These are phyloP conservation scores for Persicaria tinctoria DNA, from an alignment of 148 eudicot species.

Conservation along the genomic window DNA sequence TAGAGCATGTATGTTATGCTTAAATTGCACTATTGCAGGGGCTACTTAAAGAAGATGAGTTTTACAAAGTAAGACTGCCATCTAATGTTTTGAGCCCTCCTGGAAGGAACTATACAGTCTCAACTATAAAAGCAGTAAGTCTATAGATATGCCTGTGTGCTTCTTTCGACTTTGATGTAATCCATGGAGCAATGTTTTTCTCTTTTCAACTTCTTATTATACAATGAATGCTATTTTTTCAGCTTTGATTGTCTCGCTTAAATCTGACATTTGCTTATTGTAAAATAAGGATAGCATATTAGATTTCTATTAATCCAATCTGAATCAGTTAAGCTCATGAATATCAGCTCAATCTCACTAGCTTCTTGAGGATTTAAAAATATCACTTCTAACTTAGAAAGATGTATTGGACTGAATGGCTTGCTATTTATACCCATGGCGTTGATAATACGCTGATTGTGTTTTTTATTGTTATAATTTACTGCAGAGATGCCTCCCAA, in stretches of 20 bases:
- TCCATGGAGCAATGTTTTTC: not conserved
- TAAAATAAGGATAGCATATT: not conserved
- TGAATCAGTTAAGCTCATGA: not conserved
- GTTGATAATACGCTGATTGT: slow-evolving; percentile 3
- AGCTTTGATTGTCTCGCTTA: not conserved
- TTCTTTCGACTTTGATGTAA: not conserved
- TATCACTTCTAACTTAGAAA: not conserved
- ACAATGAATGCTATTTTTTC: not conserved
- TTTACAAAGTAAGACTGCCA: slow-evolving; percentile 76
- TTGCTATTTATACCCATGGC: not conserved
- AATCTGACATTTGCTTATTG: no score
- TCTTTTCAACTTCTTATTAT: not conserved
- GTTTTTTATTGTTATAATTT: not conserved
- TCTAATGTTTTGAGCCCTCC: slow-evolving; percentile 79
- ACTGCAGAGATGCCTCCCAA: slow-evolving; percentile 87
- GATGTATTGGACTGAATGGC: not conserved
- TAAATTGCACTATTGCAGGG: slow-evolving; percentile 28
- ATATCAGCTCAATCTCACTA: not conserved
- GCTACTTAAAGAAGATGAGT: slow-evolving; percentile 65
- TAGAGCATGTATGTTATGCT: not conserved
- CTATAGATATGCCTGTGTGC: not conserved
- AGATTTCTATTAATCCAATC: not conserved
- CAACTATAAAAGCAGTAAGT: slow-evolving; percentile 89
- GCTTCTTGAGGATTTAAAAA: not conserved
- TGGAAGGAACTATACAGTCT: slow-evolving; percentile 72